Evolutionary conservation across 2,329 filamentous ascomycete species (phyloP), one percentile per base, ranked within the genome.

Genomic region (Aureobasidium subglaciale): DNA sequence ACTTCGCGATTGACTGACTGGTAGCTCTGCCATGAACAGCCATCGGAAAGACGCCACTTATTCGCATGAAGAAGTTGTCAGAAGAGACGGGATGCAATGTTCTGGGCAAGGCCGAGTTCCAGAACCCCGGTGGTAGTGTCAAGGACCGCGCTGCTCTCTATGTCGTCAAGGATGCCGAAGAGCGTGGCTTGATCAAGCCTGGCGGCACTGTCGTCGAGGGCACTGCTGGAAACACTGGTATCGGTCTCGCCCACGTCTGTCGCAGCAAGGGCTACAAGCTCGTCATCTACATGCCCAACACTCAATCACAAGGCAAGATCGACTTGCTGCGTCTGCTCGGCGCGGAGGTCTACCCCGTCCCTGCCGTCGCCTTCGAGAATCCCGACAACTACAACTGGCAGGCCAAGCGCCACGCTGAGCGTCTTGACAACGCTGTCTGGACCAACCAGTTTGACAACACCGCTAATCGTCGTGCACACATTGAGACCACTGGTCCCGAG

Each of bases 251-350:
- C 18, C 93, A 97, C 74, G 93, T 99, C 56, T 97, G 93, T 75
- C 84, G 92, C 59, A 88, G 86, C 34, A 87, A 86, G 65, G 93
- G 92, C 37, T 97, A 99, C 80, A 87, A 87, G 70, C 84, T 96
- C 49, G 91, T 97, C 68, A 99, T 99, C 70, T 99, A 97, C 83
- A 97, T 99, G 93, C 93, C 93, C 65, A 88, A 99, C 78, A 97
- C 92, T 46, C 93, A 97, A 75, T 95, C 91, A 18, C 92, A 96
- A 75, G 93, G 91, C 70, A 99, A 99, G 78, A 88, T 99, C 68
- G 93, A 97, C 71, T 80, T 99, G 53, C 78, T 99, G 61, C 82
- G 92, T 8, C 78, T 97, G 32, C 81, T 99, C 9, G 93, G 93
- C 61, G 93, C 93, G 24, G 91, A 97, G 72, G 93, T 99, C 30